These are phyloP conservation scores for Acacia pycnantha DNA, from an alignment of 331 rosid genomes.

Conservation along the genomic window DNA sequence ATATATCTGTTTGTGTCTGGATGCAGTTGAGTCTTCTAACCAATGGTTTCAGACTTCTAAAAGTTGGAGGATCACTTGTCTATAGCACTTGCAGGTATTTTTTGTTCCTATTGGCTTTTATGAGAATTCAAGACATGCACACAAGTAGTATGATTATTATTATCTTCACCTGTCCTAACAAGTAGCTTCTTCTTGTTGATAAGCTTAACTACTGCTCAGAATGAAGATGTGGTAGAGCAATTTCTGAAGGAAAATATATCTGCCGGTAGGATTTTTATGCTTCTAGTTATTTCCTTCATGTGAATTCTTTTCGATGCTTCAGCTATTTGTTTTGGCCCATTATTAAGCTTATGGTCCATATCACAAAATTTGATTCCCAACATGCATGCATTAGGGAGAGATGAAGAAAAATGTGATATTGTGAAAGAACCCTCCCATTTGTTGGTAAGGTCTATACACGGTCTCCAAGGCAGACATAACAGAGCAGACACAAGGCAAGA, in stretches of 20 bases:
- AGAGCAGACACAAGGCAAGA: too few relatives aligned
- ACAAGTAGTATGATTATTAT: neutral
- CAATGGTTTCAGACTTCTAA: slow-evolving; percentile 84
- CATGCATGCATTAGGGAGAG: neutral
- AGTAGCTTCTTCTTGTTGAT: slow-evolving; percentile 18
- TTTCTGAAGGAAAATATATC: slow-evolving; percentile 69
- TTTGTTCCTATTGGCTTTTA: slow-evolving; percentile 15
- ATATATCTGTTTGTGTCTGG: slow-evolving; percentile 9
- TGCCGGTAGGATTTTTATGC: slow-evolving; percentile 57
- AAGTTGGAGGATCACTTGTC: slow-evolving; percentile 79
- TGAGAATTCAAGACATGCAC: neutral
- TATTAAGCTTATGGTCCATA: neutral
- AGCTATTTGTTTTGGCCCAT: neutral
- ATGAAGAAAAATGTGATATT: neutral
- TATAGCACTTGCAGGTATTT: slow-evolving; percentile 97
- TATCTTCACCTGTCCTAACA: neutral
- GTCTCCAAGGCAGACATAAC: too few relatives aligned
- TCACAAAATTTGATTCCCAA: neutral
- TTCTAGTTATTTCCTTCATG: slow-evolving; percentile 6
- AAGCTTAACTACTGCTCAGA: slow-evolving; percentile 85
- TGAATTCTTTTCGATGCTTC: slow-evolving; percentile 4
- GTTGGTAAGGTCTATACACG: too few relatives aligned
- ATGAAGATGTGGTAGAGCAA: slow-evolving; percentile 80
- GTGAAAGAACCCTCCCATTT: too few relatives aligned
- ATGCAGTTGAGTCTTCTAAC: slow-evolving; percentile 77